These are phyloP conservation scores for Vitis rupestris DNA, from an alignment of 164 flowering plant species.

Conservation along the genomic window DNA sequence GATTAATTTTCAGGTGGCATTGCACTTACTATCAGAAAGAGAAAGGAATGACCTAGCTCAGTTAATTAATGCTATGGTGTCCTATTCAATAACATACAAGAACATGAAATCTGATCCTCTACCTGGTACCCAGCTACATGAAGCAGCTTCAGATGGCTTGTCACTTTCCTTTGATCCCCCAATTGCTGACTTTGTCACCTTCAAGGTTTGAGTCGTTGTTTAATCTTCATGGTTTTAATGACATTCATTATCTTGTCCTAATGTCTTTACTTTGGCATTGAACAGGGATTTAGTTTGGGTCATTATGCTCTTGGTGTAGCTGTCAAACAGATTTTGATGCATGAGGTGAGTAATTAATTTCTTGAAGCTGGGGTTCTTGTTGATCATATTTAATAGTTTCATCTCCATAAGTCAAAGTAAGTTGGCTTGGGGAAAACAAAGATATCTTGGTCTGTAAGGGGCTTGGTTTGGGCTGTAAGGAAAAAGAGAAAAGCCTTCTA, in stretches of 20 bases:
- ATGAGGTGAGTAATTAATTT: conserved; percentile 63
- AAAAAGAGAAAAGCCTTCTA: too few species aligned
- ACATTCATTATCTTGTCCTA: conserved; percentile 3
- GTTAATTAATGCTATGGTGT: conserved; percentile 74
- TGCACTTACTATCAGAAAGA: conserved; percentile 75
- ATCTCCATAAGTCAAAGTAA: too few species aligned
- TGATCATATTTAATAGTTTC: neutral
- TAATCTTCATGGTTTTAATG: neutral
- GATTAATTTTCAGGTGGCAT: conserved; percentile 57
- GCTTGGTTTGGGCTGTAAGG: too few species aligned
- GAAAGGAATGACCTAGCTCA: conserved; percentile 66
- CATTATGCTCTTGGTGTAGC: conserved; percentile 64
- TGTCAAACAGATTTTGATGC: conserved; percentile 77
- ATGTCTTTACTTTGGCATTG: conserved; percentile 12
- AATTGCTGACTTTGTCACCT: conserved; percentile 54
- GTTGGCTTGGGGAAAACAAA: too few species aligned
- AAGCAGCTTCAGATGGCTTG: conserved; percentile 46
- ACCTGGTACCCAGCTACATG: conserved; percentile 35
- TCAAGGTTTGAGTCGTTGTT: conserved; percentile 54
- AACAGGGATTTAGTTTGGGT: conserved; percentile 55
- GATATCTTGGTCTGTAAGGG: too few species aligned
- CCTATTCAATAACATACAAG: conserved; percentile 79
- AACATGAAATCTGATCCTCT: conserved; percentile 44
- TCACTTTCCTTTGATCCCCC: conserved; percentile 78
- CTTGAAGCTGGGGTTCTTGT: neutral